Evolutionary conservation across 768 basidiomycete species (phyloP).

Genomic region (Sutorius australiensis): DNA sequence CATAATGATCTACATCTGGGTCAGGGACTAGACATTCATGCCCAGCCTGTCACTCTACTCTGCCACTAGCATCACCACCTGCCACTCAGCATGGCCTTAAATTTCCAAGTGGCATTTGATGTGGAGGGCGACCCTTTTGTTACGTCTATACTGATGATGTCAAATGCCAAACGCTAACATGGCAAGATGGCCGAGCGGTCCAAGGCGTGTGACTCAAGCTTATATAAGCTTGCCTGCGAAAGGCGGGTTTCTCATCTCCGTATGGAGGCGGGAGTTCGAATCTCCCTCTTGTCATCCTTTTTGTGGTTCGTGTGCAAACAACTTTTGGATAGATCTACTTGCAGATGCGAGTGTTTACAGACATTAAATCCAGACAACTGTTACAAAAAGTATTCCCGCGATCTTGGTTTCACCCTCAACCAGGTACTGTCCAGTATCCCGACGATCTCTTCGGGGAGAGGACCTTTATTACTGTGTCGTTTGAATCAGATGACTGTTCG

Average conservation of each 20-base stretch:
- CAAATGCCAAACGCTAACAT: fast-evolving
- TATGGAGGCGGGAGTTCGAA: constrained; percentile 34
- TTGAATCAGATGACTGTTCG: not conserved
- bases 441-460: constrained; percentile 6
- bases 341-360: not conserved
- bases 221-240: constrained; percentile 22
- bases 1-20: too few species aligned
- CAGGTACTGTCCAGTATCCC: constrained; percentile 1
- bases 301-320: not conserved
- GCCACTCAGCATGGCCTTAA: too few species aligned
- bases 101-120: too few species aligned
- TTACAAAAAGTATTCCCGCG: not conserved
- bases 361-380: not conserved
- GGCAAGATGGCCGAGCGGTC: constrained; percentile 63
- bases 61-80: too few species aligned
- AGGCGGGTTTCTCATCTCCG: constrained; percentile 31
- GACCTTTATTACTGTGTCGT: not conserved
- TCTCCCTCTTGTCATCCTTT: constrained; percentile 32
- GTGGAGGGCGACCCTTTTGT: too few species aligned
- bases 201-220: constrained; percentile 63
- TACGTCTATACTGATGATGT: too few species aligned
- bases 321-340: not conserved
- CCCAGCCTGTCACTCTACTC: too few species aligned
- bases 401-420: constrained; percentile 5
- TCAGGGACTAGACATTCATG: too few species aligned